A percentile compares a stretch with the other conserved stretches of the same genome.
These are phyloP conservation scores for Sporopachydermia quercuum DNA, from an alignment of 805 yeast species.

Conservation along the genomic window DNA sequence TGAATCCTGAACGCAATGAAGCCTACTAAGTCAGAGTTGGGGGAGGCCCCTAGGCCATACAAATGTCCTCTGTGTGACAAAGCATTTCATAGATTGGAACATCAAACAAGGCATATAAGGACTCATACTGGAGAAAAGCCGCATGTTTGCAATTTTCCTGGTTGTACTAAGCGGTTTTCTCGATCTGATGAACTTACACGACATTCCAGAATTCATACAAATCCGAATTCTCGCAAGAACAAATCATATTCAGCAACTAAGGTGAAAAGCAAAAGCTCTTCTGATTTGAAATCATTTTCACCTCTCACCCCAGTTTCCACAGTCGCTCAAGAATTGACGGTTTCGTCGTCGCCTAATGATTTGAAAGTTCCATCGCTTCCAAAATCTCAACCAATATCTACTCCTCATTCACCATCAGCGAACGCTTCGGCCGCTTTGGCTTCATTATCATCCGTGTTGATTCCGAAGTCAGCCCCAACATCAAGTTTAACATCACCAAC, in stretches of 20 bases:
- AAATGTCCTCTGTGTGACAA: slow-evolving; percentile 74
- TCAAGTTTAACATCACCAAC: background rate
- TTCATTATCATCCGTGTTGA: background rate
- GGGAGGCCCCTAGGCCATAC: slow-evolving; percentile 47
- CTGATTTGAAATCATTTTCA: background rate
- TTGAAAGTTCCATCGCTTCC: background rate
- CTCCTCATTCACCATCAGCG: slow-evolving; percentile 5
- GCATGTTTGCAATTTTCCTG: slow-evolving; percentile 69
- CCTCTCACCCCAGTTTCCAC: no score
- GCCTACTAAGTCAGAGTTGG: background rate
- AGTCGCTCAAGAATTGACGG: no score
- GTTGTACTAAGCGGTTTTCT: slow-evolving; percentile 69
- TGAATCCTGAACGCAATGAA: slow-evolving; percentile 1
- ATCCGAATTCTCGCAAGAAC: slow-evolving; percentile 20
- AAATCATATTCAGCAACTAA: background rate
- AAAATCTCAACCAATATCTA: background rate
- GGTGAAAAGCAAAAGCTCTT: background rate
- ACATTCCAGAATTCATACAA: slow-evolving; percentile 63
- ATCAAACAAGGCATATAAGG: slow-evolving; percentile 80
- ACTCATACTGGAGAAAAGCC: slow-evolving; percentile 94
- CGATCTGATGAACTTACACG: slow-evolving; percentile 79
- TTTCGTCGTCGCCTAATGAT: background rate
- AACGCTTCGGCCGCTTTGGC: background rate
- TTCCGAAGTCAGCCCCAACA: background rate
- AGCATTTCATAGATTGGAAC: slow-evolving; percentile 80